Evolutionary conservation across 345 rosid genomes (phyloP).

Genomic region (Streptanthus diversifolius): DNA sequence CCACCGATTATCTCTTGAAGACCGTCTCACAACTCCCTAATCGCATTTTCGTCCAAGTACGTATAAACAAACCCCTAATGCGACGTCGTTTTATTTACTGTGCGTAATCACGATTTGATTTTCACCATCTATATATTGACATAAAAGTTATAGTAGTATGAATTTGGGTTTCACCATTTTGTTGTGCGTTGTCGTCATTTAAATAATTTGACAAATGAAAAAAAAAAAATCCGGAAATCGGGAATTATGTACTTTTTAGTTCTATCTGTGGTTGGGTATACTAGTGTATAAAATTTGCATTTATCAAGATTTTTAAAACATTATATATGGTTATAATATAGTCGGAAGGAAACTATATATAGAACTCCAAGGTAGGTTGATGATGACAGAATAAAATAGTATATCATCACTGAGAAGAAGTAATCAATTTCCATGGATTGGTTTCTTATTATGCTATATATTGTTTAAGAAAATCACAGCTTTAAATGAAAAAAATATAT

Average conservation of each 20-base stretch:
- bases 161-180: neutral
- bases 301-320: neutral
- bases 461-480: neutral
- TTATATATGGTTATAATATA: neutral
- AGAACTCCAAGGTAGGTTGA: slow-evolving; percentile 4
- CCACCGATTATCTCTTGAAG: slow-evolving; percentile 79
- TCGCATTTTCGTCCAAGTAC: slow-evolving; percentile 87
- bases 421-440: neutral
- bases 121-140: neutral
- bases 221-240: neutral
- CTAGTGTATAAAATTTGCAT: neutral
- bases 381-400: neutral
- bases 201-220: neutral
- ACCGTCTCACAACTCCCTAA: slow-evolving; percentile 74
- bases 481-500: neutral
- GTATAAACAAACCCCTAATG: neutral
- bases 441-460: neutral
- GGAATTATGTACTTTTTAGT: neutral
- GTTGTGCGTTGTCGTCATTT: neutral
- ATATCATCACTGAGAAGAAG: neutral
- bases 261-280: neutral
- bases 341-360: neutral
- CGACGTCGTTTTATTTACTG: neutral
- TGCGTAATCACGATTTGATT: neutral
- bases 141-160: neutral